Base-by-base conservation (phyloP, 495 filamentous ascomycete genomes). In the Aspergillus baeticus region DNA sequence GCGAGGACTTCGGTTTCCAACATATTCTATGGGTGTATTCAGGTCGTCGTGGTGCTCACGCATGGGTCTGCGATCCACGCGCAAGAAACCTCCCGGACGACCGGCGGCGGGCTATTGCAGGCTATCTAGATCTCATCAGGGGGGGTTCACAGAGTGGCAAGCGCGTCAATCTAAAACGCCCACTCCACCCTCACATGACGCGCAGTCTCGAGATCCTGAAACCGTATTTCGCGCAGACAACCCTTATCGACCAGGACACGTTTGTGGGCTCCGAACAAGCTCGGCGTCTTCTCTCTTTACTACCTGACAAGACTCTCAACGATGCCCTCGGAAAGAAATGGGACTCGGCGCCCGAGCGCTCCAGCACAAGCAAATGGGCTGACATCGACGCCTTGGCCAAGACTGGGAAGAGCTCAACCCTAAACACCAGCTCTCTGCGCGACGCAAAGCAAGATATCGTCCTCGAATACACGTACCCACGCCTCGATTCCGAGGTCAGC, bases 11-110 rank as follows among this genome's bases (percentile, higher is more conserved):
- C 67, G 94, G 92, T 20, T 98, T 96, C 68, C 82, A 90, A 63
- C 93, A 98, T 68, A 92, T 98, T 59, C 79, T 98, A 63, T 98
- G 94, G 94, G 92, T 98, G 1, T 98, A 97, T 71, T 98, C 94
- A 0, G 94, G 94, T 33, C 88, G 94, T 66, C 84, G 94, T 83
- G 94, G 94, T 70, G 91, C 87, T 14, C 94, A 98, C 85, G 94
- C 93, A 7, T 98, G 94, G 94, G 89, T 98, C n/a, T 96, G 93
- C 67, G 94, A 98, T 70, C 88, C 87, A 55, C 84, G 85, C 44
- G 94, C 92, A 4, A 81, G 94, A 55, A 77, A 77, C 35, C 79
- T 98, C 72, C 87, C 96, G 62, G 94, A 98, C 66, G 77, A 84
- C 48, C 90, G 89, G 63, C 81, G 94, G 29, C 85, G 83, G 56